phyloP scores from a whole-genome alignment of 306 rosid species.

The Glycine soja region DNA sequence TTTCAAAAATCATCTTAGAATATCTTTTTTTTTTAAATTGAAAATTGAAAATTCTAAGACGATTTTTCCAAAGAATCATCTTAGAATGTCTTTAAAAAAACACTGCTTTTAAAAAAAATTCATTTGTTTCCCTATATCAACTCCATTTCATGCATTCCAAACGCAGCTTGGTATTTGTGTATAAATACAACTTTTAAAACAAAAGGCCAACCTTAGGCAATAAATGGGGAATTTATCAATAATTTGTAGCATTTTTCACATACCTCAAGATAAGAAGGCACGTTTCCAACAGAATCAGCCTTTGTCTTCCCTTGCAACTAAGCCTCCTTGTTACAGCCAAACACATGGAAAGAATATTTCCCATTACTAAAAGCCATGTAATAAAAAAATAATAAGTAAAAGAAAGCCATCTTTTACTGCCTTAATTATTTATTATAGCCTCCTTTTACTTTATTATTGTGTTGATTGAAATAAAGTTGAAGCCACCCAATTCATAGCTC shows the following conservation, averaged over 20 bases:
- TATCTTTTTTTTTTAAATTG: no score
- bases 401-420: conserved; percentile 66
- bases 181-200: conserved; percentile 19
- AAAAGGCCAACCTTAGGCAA: conserved; percentile 48
- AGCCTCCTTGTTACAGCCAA: conserved; percentile 82
- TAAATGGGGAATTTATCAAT: conserved; percentile 37
- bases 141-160: conserved; percentile 61
- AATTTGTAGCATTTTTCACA: conserved; percentile 18
- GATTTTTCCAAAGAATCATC: no score
- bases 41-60: no score
- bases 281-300: conserved; percentile 64
- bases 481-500: conserved; percentile 58
- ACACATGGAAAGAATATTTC: conserved; percentile 56
- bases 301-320: conserved; percentile 85
- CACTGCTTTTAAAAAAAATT: no score
- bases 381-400: conserved; percentile 52
- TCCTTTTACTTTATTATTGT: conserved; percentile 48
- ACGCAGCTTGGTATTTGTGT: conserved; percentile 45
- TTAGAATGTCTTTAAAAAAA: no score
- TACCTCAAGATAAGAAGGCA: conserved; percentile 72
- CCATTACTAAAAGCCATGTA: conserved; percentile 64
- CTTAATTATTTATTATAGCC: conserved; percentile 48
- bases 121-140: conserved; percentile 57
- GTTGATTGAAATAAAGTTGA: conserved; percentile 60
- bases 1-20: no score